Percentiles rank a stretch among this genome's conserved stretches.
These are phyloP conservation scores for Trifolium pratense DNA, from an alignment of 306 rosid species.

Conservation along the genomic window DNA sequence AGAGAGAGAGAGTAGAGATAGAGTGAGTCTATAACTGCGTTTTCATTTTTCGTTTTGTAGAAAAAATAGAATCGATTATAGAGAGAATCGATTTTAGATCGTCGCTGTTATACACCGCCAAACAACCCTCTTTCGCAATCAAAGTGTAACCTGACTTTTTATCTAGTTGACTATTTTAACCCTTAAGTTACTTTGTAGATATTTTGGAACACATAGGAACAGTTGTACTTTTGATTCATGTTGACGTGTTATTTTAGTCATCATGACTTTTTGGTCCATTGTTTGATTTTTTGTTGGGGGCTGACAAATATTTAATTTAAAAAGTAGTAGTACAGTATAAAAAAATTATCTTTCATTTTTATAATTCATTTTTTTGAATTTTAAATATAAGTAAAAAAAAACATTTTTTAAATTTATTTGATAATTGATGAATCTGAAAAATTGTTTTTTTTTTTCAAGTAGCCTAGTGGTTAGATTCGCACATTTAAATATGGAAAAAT, in stretches of 20 bases:
- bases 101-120: slow-evolving; percentile 29
- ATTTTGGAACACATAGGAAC: background rate
- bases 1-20: slow-evolving; percentile 3
- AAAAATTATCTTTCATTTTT: no score
- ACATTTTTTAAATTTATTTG: no score
- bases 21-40: slow-evolving; percentile 32
- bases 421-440: no score
- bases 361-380: no score
- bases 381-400: no score
- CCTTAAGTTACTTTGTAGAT: background rate
- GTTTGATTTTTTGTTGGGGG: background rate
- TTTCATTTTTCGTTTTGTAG: slow-evolving; percentile 7
- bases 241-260: background rate
- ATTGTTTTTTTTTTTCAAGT: no score
- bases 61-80: background rate
- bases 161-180: slow-evolving; percentile 14
- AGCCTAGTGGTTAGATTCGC: no score
- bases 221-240: background rate
- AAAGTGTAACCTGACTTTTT: slow-evolving; percentile 14
- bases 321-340: no score
- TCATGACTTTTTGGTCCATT: background rate
- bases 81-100: background rate
- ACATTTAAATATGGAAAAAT: no score
- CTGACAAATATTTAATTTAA: no score
- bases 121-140: slow-evolving; percentile 5